Evolutionary conservation across 2,329 filamentous ascomycete genomes (phyloP).

Genomic region (Beauveria rudraprayagi): DNA sequence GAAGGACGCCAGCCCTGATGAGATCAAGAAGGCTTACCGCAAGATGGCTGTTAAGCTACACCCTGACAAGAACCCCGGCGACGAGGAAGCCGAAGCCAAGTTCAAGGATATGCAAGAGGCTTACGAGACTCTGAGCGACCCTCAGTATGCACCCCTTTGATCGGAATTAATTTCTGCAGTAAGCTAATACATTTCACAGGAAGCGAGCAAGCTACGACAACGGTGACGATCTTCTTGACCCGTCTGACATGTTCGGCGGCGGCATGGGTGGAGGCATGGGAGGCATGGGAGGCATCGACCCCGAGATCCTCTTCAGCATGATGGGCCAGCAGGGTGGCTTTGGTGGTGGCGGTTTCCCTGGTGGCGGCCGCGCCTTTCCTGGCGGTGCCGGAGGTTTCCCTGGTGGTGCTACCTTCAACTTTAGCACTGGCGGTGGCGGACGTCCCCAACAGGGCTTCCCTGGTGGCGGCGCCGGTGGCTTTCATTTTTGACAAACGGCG

Average conservation of each 20-base stretch:
- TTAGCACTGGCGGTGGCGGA: slow-evolving; percentile 31
- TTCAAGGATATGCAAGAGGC: slow-evolving; percentile 99
- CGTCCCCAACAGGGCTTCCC: slow-evolving; percentile 44
- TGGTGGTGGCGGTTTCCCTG: slow-evolving; percentile 44
- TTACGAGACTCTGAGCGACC: slow-evolving; percentile 89
- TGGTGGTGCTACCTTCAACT: slow-evolving; percentile 40
- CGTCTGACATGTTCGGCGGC: slow-evolving; percentile 73
- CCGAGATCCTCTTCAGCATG: slow-evolving; percentile 76
- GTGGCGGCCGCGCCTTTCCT: slow-evolving; percentile 37
- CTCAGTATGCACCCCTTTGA: slow-evolving; percentile 55
- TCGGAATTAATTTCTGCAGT: slow-evolving; percentile 4
- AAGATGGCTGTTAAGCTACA: slow-evolving; percentile 91
- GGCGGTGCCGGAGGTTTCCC: slow-evolving; percentile 43
- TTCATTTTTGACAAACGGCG: slow-evolving; percentile 44
- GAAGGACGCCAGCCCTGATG: slow-evolving; percentile 73
- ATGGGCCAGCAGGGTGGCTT: slow-evolving; percentile 60
- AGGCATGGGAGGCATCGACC: slow-evolving; percentile 63
- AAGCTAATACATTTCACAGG: slow-evolving; percentile 39
- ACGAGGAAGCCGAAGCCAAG: slow-evolving; percentile 73
- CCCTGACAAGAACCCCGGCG: slow-evolving; percentile 93
- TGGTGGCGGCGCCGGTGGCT: slow-evolving; percentile 36
- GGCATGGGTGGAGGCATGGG: slow-evolving; percentile 60
- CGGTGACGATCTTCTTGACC: slow-evolving; percentile 84
- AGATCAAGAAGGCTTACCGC: slow-evolving; percentile 96
- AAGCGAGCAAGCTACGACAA: slow-evolving; percentile 88